Conservation (phyloP, 2,329 filamentous ascomycete species). For the Fusarium sp. region DNA sequence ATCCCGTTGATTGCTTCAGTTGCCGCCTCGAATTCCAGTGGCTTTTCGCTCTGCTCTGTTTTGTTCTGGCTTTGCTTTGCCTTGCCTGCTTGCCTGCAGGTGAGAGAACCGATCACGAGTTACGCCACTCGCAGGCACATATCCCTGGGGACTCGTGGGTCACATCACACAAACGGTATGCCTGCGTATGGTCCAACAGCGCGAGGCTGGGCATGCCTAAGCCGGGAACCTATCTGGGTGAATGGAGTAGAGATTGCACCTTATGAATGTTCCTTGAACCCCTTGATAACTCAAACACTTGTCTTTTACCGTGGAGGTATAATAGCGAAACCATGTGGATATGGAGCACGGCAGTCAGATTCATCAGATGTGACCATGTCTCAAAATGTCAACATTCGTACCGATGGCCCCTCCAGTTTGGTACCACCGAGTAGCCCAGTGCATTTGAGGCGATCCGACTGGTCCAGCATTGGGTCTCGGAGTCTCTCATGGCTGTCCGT, state of each 20-base stretch:
- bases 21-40: slow-evolving; percentile 35
- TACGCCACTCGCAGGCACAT: slow-evolving; percentile 18
- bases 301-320: background rate
- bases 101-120: slow-evolving; percentile 29
- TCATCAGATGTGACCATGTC: slow-evolving; percentile 29
- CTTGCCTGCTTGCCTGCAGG: slow-evolving; percentile 7
- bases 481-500: slow-evolving; percentile 15
- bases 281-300: background rate
- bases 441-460: slow-evolving; percentile 31
- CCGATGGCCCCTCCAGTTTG: slow-evolving; percentile 21
- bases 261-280: background rate
- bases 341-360: slow-evolving; percentile 19
- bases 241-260: background rate
- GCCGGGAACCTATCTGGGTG: background rate
- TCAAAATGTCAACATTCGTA: slow-evolving; percentile 24
- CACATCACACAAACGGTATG: background rate
- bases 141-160: background rate
- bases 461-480: slow-evolving; percentile 27
- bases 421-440: slow-evolving; percentile 22
- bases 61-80: background rate
- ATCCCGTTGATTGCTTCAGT: slow-evolving; percentile 30
- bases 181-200: background rate
- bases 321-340: slow-evolving; percentile 6
- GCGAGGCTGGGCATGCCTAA: background rate
- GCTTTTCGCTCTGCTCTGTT: slow-evolving; percentile 7